Evolutionary conservation across 306 rosid species (phyloP).

Genomic region (Quillaja saponaria): DNA sequence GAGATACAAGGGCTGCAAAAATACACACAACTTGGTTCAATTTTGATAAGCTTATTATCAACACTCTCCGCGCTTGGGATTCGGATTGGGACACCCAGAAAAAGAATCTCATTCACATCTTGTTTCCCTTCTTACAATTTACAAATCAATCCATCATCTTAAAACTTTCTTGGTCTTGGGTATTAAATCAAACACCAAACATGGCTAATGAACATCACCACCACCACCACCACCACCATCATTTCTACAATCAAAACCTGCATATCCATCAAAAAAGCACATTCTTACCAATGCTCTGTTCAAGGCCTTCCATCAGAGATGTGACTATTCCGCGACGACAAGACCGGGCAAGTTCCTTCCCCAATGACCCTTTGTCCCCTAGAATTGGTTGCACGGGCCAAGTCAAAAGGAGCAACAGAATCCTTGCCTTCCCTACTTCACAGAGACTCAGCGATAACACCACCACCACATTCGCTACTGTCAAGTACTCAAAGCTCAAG

Average conservation of each 20-base stretch:
- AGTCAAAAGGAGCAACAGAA: conserved; percentile 80
- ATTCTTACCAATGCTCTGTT: conserved; percentile 89
- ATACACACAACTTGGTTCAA: conserved; percentile 30
- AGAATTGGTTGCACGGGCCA: conserved; percentile 95
- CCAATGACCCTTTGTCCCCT: conserved; percentile 71
- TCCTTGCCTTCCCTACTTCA: conserved; percentile 54
- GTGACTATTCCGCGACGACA: conserved; percentile 45
- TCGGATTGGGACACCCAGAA: conserved; percentile 16
- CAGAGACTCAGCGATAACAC: conserved; percentile 37
- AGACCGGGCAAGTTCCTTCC: conserved; percentile 22
- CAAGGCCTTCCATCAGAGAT: conserved; percentile 62
- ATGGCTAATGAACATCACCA: conserved; percentile 56
- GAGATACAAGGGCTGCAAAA: conserved; percentile 24
- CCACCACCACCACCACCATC: conserved; percentile 29
- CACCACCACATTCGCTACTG: conserved; percentile 26
- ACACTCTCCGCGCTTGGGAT: conserved; percentile 20
- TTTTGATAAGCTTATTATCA: conserved; percentile 57
- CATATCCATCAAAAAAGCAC: conserved; percentile 43
- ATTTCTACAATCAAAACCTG: conserved; percentile 20
- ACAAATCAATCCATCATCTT: neutral
- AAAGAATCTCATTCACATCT: conserved; percentile 12
- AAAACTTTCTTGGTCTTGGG: neutral
- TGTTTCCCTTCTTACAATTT: conserved; percentile 7
- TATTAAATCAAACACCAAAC: neutral
- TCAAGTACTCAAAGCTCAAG: conserved; percentile 67